Conservation (phyloP, 139 green algal species). For the Chlamydomonas schloesseri region DNA sequence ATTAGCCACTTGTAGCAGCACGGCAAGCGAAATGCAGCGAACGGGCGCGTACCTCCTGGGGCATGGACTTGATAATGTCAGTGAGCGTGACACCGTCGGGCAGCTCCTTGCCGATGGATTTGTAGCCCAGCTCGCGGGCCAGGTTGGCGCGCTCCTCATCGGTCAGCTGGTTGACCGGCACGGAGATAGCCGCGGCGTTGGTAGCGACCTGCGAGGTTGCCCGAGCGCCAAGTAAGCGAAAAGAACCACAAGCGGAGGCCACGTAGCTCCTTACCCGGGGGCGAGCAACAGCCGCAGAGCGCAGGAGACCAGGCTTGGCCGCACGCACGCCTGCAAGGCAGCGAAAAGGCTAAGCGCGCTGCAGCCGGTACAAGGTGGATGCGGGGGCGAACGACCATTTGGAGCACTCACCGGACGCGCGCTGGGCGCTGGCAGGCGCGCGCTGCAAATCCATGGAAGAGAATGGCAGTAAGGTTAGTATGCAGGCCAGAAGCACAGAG, state of each 20-base stretch:
- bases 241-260: background rate
- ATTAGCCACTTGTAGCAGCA: background rate
- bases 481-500: background rate
- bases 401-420: slow-evolving; percentile 12
- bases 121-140: slow-evolving; percentile 81
- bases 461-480: slow-evolving; percentile 52
- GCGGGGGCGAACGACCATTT: too few relatives aligned
- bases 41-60: slow-evolving; percentile 69
- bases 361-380: background rate
- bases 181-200: slow-evolving; percentile 13
- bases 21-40: too few relatives aligned
- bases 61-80: slow-evolving; percentile 89
- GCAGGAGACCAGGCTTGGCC: slow-evolving; percentile 34
- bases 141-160: slow-evolving; percentile 53
- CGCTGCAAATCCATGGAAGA: background rate
- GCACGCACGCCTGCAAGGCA: slow-evolving; percentile 14
- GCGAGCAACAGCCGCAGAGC: slow-evolving; percentile 22
- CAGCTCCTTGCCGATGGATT: slow-evolving; percentile 87
- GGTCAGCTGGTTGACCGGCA: slow-evolving; percentile 47
- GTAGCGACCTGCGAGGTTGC: background rate
- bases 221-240: background rate
- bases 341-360: background rate
- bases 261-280: background rate
- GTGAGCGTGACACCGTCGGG: slow-evolving; percentile 84
- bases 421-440: background rate